Conservation (phyloP, 768 basidiomycete genomes). For the Russula brevipes region DNA sequence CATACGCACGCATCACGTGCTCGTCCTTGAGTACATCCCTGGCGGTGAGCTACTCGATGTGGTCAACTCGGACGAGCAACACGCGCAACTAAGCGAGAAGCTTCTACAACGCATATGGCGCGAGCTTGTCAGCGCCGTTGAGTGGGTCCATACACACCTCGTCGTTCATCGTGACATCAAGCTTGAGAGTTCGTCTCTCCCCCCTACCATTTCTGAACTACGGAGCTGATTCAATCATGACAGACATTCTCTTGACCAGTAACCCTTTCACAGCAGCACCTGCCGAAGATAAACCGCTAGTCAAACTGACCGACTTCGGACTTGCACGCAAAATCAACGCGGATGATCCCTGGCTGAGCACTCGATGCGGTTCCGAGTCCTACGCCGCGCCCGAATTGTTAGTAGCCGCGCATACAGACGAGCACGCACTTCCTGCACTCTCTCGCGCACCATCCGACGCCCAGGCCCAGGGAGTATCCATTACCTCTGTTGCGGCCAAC, state of each 20-base stretch:
- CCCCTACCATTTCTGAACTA: neutral
- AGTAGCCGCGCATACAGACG: conserved; percentile 31
- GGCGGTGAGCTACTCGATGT: conserved; percentile 82
- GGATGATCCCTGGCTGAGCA: conserved; percentile 54
- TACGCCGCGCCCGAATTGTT: conserved; percentile 82
- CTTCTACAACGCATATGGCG: conserved; percentile 65
- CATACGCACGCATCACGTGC: conserved; percentile 65
- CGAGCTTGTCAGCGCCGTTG: conserved; percentile 72
- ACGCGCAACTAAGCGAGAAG: conserved; percentile 36
- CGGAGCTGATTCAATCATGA: conserved; percentile 1
- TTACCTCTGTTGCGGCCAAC: neutral
- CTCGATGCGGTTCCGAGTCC: conserved; percentile 83
- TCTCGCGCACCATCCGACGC: conserved; percentile 23
- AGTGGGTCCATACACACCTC: conserved; percentile 82
- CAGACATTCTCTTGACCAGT: conserved; percentile 74
- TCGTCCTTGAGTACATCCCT: conserved; percentile 68
- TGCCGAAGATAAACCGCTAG: conserved; percentile 37
- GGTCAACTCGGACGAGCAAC: conserved; percentile 49
- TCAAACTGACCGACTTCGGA: conserved; percentile 87
- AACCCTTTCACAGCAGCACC: conserved; percentile 35
- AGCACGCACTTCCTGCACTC: conserved; percentile 26
- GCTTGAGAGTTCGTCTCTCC: conserved; percentile 54
- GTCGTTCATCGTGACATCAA: conserved; percentile 91
- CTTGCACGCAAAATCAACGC: conserved; percentile 80
- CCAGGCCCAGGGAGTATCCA: neutral